Percentiles rank a stretch among this genome's conserved stretches.
phyloP scores from a whole-genome alignment of 2,329 filamentous ascomycete species.

The Alternaria hordeiaustralica region DNA sequence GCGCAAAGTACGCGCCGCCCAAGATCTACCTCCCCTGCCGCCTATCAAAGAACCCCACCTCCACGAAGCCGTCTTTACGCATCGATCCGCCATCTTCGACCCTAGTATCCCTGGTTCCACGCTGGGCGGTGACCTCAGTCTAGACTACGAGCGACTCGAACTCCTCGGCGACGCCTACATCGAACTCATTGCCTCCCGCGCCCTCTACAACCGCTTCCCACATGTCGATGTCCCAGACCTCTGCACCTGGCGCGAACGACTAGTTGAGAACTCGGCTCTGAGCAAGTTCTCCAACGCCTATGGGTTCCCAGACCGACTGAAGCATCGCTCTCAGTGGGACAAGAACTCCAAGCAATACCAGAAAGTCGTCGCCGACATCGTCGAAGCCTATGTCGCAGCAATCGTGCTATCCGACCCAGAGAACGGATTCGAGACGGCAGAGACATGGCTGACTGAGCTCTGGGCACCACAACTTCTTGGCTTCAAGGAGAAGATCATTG shows the following conservation, averaged over 20 bases:
- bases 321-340: constrained; percentile 53
- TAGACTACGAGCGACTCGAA: constrained; percentile 81
- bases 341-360: constrained; percentile 47
- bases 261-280: constrained; percentile 83
- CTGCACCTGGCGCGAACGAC: constrained; percentile 76
- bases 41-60: constrained; percentile 65
- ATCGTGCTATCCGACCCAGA: constrained; percentile 71
- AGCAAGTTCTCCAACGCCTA: constrained; percentile 73
- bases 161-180: constrained; percentile 89
- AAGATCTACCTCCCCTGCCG: constrained; percentile 65
- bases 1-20: constrained; percentile 37
- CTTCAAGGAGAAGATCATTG: constrained; percentile 40
- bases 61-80: constrained; percentile 70
- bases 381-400: constrained; percentile 88
- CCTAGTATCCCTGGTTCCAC: constrained; percentile 22
- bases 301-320: constrained; percentile 69
- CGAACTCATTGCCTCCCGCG: constrained; percentile 74
- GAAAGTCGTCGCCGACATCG: constrained; percentile 85
- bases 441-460: constrained; percentile 75
- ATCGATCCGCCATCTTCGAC: constrained; percentile 50
- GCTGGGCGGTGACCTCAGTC: constrained; percentile 29
- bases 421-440: constrained; percentile 66
- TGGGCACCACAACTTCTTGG: constrained; percentile 62
- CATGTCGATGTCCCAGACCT: constrained; percentile 70
- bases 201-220: constrained; percentile 77